A percentile compares a stretch with the other conserved stretches of the same genome.
phyloP scores from a whole-genome alignment of 2,329 filamentous ascomycete genomes.

The Sporothrix schenckii region DNA sequence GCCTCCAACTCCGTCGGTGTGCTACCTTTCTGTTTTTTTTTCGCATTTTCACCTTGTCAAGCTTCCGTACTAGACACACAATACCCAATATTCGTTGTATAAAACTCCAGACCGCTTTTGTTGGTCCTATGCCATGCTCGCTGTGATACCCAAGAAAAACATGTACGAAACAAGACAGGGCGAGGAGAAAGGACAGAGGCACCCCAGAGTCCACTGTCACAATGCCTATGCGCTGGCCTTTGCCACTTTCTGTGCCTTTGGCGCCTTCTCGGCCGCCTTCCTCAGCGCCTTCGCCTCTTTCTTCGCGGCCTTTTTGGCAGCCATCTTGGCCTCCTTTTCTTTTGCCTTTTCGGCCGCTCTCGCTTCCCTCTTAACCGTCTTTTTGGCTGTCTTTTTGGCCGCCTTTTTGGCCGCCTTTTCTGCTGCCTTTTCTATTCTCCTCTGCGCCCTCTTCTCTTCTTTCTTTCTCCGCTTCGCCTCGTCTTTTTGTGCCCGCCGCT shows the following conservation, averaged over 20 bases:
- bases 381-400: slow-evolving; percentile 34
- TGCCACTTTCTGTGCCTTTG: slow-evolving; percentile 23
- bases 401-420: slow-evolving; percentile 33
- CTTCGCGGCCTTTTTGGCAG: slow-evolving; percentile 35
- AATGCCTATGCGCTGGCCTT: neutral
- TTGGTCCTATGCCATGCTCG: slow-evolving; percentile 19
- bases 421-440: slow-evolving; percentile 47
- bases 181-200: neutral
- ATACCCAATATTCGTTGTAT: slow-evolving; percentile 14
- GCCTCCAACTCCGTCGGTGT: neutral
- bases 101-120: slow-evolving; percentile 22
- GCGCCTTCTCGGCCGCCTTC: slow-evolving; percentile 25
- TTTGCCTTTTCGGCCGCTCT: slow-evolving; percentile 39
- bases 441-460: slow-evolving; percentile 42
- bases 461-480: slow-evolving; percentile 43
- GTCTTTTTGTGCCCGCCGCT: slow-evolving; percentile 7
- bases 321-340: slow-evolving; percentile 32
- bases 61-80: neutral
- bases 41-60: neutral
- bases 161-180: neutral
- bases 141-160: slow-evolving; percentile 1
- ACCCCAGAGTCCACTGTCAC: neutral
- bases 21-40: slow-evolving; percentile 37
- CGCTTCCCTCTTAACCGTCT: slow-evolving; percentile 18
- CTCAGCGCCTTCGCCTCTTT: slow-evolving; percentile 35